Evolutionary conservation across 805 yeast genomes (phyloP), one percentile per base, ranked within the genome.

Genomic region (Lipomyces anomalus): DNA sequence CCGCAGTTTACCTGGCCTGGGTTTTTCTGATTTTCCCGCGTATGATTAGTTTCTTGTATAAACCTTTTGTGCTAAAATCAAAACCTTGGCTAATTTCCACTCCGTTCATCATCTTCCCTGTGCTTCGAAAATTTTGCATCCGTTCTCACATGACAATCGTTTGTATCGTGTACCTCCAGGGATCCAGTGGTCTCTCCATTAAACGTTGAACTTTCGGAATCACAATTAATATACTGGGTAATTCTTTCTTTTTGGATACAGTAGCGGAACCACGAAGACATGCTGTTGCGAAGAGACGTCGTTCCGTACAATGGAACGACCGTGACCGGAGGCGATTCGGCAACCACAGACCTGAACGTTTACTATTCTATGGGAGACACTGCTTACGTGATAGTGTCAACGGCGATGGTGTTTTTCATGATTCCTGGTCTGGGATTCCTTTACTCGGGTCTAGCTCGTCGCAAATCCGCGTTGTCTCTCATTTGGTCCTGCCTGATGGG

Each of bases 401-500:
- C 70, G 6, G 53, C 64, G 38, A 66, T 86, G 59, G 95, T 89
- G 42, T 76, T 90, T 68, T 71, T 89, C 57, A 90, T 90, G 97
- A 78, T 90, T 22, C 96, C 97, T 17, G 97, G 97, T 16, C 76
- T 90, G 58, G 97, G 94, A 2, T 86, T 89, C 61, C 71, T 90
- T 33, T 90, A 90, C 65, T 82, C 95, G 7, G 98, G 97, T 95
- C 70, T 92, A 50, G 82, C 96, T 6, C 80, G 98, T 66, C 92
- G 90, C 67, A 86, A 89, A 66, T 97, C 92, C 61, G 95, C 97
- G 9, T 70, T 92, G 43, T 85, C 96, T 4, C 72, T 92, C 45
- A 69, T 92, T 44, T 92, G 97, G 97, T 92, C 95, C 17, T 83
- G 95, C 9, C 69, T 92, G 62, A 88, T 87, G 87, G 86, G 94